Evolutionary conservation across 2,329 filamentous ascomycete species (phyloP).

Genomic region (Cercospora nicotianae): DNA sequence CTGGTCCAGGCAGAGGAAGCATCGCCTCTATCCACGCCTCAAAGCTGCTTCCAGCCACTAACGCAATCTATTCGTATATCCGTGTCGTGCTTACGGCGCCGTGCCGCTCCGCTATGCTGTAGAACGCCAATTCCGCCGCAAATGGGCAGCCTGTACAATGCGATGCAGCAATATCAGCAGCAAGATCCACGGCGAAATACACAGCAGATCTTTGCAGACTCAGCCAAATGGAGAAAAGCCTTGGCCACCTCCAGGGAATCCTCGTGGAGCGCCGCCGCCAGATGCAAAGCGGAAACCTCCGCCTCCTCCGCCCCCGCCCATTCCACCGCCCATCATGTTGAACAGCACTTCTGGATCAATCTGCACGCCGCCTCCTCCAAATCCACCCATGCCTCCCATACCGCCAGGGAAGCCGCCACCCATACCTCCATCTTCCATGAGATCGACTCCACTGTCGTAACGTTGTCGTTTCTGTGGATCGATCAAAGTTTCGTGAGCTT

Average conservation of each 20-base stretch:
- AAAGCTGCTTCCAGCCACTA: not conserved
- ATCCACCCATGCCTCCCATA: constrained; percentile 40
- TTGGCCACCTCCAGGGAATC: constrained; percentile 18
- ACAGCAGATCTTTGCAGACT: not conserved
- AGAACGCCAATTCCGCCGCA: not conserved
- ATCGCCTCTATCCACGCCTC: not conserved
- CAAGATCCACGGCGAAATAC: not conserved
- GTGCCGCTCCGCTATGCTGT: not conserved
- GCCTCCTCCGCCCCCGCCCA: constrained; percentile 47
- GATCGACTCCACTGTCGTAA: constrained; percentile 90
- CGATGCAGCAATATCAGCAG: not conserved
- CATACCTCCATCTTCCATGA: constrained; percentile 60
- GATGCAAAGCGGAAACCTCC: constrained; percentile 38
- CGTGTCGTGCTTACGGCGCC: not conserved
- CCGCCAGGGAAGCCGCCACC: constrained; percentile 50
- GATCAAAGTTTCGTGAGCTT: constrained; percentile 93
- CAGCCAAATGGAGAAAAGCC: constrained; percentile 26
- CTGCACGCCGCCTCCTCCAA: constrained; percentile 44
- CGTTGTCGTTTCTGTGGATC: constrained; percentile 89
- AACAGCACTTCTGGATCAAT: constrained; percentile 78
- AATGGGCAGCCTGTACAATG: not conserved
- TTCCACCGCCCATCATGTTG: constrained; percentile 75
- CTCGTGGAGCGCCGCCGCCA: constrained; percentile 21
- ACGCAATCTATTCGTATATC: not conserved
- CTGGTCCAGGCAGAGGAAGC: not conserved